phyloP scores from a whole-genome alignment of 2,329 filamentous ascomycete genomes.

The Trichoderma sp. region DNA sequence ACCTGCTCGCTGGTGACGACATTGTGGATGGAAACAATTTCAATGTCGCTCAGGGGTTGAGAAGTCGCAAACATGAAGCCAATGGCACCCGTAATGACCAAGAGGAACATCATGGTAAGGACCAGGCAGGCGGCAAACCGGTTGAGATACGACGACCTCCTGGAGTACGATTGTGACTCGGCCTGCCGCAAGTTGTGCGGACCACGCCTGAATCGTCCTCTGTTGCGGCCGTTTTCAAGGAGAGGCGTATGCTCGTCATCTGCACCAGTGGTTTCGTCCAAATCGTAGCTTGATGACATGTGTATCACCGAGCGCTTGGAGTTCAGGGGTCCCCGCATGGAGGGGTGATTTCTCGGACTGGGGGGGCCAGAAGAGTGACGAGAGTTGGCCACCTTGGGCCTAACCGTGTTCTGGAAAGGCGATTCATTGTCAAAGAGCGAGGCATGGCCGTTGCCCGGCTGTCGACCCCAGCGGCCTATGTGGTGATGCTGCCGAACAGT shows the following conservation, averaged over 20 bases:
- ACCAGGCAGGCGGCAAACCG: constrained; percentile 85
- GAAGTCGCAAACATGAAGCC: constrained; percentile 90
- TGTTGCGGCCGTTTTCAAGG: constrained; percentile 60
- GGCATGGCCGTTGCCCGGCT: constrained; percentile 63
- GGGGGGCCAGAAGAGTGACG: constrained; percentile 66
- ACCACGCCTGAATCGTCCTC: constrained; percentile 56
- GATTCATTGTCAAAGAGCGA: constrained; percentile 76
- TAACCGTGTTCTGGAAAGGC: constrained; percentile 68
- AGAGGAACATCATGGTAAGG: constrained; percentile 74
- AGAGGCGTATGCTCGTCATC: constrained; percentile 89
- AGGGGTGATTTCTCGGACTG: constrained; percentile 61
- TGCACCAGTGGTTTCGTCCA: constrained; percentile 74
- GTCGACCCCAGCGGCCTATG: constrained; percentile 70
- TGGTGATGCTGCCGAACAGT: constrained; percentile 74
- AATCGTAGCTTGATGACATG: constrained; percentile 66
- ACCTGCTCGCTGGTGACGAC: constrained; percentile 93
- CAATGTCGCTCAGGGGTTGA: constrained; percentile 76
- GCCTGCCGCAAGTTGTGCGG: constrained; percentile 62
- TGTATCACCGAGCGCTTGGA: constrained; percentile 56
- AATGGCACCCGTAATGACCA: constrained; percentile 81
- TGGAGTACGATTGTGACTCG: constrained; percentile 68
- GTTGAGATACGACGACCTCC: constrained; percentile 61
- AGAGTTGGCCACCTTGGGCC: constrained; percentile 58
- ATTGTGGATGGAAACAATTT: constrained; percentile 78
- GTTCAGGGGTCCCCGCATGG: constrained; percentile 33